Evolutionary conservation across 2,329 filamentous ascomycete species (phyloP), one percentile per base, ranked within the genome.

Genomic region (Colletotrichum gloeosporioides): DNA sequence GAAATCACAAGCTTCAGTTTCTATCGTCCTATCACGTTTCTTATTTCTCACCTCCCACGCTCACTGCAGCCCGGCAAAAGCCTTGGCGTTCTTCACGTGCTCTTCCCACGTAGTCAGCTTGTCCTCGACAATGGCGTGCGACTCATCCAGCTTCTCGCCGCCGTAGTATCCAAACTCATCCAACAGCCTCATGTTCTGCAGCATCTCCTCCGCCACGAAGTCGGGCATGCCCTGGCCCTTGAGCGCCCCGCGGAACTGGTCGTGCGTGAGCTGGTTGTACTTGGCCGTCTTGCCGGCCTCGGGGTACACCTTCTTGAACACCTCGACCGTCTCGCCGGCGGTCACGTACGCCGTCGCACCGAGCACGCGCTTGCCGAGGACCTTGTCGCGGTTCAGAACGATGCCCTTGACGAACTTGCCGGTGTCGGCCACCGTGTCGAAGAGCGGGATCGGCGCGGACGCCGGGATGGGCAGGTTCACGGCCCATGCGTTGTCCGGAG

Each of bases 171-270:
- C 86, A 6, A 84, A 85, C 22, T 85, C 83, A 34, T 84, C 81
- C n/a, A 88, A 75, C 9, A 88, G 79, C n/a, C 83, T 77, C 81
- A 87, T 83, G 73, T 87, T 88, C 80, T 88, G 86, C 15, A 85
- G 72, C 77, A 88, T 63, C 77, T 88, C 87, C 67, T 84, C 78
- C 1, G 81, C 81, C 78, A 81, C 82, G 32, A 78, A 79, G 15
- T 70, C 71, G 7, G 79, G 76, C 65, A 78, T 73, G 62, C 76
- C 73, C 61, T 53, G 13, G 1, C 78, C 63, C 2, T 82, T 79
- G 13, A 87, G 67, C 71, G 83, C 84, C 1, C 82, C 80, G 77
- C 85, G 84, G 77, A 84, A 88, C 1, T 78, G 74, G 1, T 87
- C 83, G 4, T 82, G 78, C 1, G 84, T 76, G 6, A 87, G 75